Evolutionary conservation across 305 asterid genomes (phyloP), one percentile per base, ranked within the genome.

Genomic region (Fraxinus greggii): DNA sequence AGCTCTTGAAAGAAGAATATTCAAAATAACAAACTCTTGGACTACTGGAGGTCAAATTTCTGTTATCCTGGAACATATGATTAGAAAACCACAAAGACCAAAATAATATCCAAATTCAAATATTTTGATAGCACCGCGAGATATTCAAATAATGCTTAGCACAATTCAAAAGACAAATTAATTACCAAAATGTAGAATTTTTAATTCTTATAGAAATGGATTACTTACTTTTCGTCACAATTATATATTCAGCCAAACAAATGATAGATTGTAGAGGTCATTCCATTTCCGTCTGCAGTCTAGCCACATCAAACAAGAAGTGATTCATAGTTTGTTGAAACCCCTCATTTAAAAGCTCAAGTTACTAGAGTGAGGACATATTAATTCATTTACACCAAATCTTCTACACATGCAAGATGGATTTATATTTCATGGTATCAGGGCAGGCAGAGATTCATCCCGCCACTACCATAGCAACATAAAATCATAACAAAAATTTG

Each of bases 31-130:
- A 73, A 96, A 51, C 61, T 17, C 94, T 94, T 78, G 94, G 89
- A 87, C 97, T 93, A 77, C 86, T 87, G 51, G 97, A 93, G 77
- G 90, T 94, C 90, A 94, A 84, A 81, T 93, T 95, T 86, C 82
- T 90, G 80, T 86, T 92, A 63, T 90, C 97, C 98, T 94, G 94
- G 70, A 80, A 59, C 67, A 86, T 79, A 65, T 70, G 32, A 78
- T 75, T 48, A 72, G 17, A 40, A 72, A 38, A 26, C 67, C 73
- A 83, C 54, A 23, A n/a, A n/a, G n/a, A 56, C 67, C 12, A 19
- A 56, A 56, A 56, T 21, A 56, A 19, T 56, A 19, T 56, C 67
- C 67, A 19, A 56, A 56, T 56, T n/a, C 12, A 56, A 7, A 9
- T 21, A 63, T 63, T 21, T 63, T 56, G 67, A 56, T 10, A 24